Conservation (phyloP, 352 stramenopile species). For the Pythium sp. region DNA sequence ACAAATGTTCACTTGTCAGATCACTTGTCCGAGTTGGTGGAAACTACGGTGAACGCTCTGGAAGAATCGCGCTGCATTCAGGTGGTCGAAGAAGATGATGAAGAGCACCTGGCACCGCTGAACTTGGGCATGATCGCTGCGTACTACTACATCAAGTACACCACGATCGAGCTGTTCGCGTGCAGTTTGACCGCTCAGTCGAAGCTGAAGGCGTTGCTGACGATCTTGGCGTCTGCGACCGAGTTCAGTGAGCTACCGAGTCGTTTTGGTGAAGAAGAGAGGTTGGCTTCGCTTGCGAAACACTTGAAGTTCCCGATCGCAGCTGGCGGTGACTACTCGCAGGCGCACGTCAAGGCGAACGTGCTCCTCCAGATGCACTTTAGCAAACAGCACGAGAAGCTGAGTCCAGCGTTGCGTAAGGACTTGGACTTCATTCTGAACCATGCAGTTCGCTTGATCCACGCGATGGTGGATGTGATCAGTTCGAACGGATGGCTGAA, state of each 20-base stretch:
- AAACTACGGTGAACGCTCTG: slow-evolving; percentile 95
- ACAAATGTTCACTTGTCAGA: slow-evolving; percentile 94
- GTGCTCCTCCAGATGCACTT: slow-evolving; percentile 98
- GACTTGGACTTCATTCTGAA: slow-evolving; percentile 92
- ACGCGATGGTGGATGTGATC: slow-evolving; percentile 99
- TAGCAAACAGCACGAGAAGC: slow-evolving; percentile 84
- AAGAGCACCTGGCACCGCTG: slow-evolving; percentile 91
- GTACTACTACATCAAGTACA: slow-evolving; percentile 99
- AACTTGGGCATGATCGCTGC: slow-evolving; percentile 99
- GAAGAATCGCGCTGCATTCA: slow-evolving; percentile 96
- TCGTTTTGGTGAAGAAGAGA: slow-evolving; percentile 92
- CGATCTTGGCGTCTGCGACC: slow-evolving; percentile 95
- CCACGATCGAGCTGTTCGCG: slow-evolving; percentile 98
- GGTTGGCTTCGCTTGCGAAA: slow-evolving; percentile 91
- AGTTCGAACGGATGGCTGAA: slow-evolving; percentile 99
- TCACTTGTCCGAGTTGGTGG: slow-evolving; percentile 98
- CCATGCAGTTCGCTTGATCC: slow-evolving; percentile 92
- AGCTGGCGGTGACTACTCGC: slow-evolving; percentile 85
- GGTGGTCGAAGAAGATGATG: slow-evolving; percentile 91
- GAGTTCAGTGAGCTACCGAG: slow-evolving; percentile 96
- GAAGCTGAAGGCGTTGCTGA: slow-evolving; percentile 95
- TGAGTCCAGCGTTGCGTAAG: slow-evolving; percentile 90
- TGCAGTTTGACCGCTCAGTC: slow-evolving; percentile 96
- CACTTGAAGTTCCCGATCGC: slow-evolving; percentile 92
- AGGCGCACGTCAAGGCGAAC: slow-evolving; percentile 95